A percentile compares a stretch with the other conserved stretches of the same genome.
These are phyloP conservation scores for Sphaerosporella brunnea DNA, from an alignment of 495 filamentous ascomycete genomes.

Conservation along the genomic window DNA sequence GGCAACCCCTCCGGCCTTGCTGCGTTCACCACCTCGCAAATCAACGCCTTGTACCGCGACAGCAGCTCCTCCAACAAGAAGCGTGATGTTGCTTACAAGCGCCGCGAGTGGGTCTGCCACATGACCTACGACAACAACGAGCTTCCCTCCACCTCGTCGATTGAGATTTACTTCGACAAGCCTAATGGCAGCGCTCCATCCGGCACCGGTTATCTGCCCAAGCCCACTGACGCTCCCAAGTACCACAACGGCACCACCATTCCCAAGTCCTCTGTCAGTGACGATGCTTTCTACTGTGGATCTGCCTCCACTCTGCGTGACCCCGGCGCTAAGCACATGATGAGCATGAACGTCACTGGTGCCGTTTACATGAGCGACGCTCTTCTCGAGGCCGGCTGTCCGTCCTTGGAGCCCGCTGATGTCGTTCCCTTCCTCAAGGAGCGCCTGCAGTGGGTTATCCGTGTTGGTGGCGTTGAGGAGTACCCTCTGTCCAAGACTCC, in stretches of 20 bases:
- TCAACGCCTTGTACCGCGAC: slow-evolving; percentile 28
- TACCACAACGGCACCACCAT: slow-evolving; percentile 2
- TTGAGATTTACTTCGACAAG: slow-evolving; percentile 6
- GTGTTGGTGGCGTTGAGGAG: neutral
- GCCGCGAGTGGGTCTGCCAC: slow-evolving; percentile 5
- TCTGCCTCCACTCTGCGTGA: neutral
- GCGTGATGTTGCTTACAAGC: neutral
- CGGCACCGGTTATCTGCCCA: neutral
- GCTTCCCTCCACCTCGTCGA: neutral
- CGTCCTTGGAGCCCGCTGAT: slow-evolving; percentile 2
- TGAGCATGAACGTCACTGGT: slow-evolving; percentile 2
- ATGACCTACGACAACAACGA: neutral
- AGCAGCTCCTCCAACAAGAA: neutral
- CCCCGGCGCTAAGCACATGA: neutral
- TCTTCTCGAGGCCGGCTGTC: slow-evolving; percentile 4
- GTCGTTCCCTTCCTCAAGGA: slow-evolving; percentile 7
- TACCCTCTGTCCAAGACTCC: neutral
- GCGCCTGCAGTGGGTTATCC: slow-evolving; percentile 5
- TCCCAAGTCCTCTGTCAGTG: neutral
- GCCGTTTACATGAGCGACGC: slow-evolving; percentile 8
- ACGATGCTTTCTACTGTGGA: neutral
- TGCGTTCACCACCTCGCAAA: slow-evolving; percentile 14
- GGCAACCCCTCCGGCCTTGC: slow-evolving; percentile 14
- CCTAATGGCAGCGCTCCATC: neutral
- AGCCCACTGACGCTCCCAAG: neutral